Conservation (phyloP, 805 yeast species). For the Candida orba region DNA sequence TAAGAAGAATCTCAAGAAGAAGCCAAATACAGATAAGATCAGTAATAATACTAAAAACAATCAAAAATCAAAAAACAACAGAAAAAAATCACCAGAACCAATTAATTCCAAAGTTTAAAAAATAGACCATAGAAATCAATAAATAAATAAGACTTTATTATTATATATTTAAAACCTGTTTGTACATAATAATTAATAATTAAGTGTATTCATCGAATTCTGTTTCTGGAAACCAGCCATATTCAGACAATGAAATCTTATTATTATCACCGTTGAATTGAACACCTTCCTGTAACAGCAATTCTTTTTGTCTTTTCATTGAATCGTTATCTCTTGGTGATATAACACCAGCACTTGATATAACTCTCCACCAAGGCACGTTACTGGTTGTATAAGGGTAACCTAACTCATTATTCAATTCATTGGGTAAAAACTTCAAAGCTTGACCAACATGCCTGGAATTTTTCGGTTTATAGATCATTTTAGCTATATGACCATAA, state of each 20-base stretch:
- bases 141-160: too few species aligned
- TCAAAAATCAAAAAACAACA: background rate
- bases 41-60: background rate
- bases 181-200: background rate
- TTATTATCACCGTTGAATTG: conserved; percentile 21
- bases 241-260: conserved; percentile 35
- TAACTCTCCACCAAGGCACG: conserved; percentile 81
- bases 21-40: background rate
- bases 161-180: too few species aligned
- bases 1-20: background rate
- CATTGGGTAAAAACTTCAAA: conserved; percentile 42
- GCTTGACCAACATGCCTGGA: conserved; percentile 73
- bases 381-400: conserved; percentile 18
- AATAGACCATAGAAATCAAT: too few species aligned
- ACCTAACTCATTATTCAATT: conserved; percentile 8
- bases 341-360: conserved; percentile 55
- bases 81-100: background rate
- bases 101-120: background rate
- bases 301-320: conserved; percentile 38
- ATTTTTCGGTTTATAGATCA: conserved; percentile 54
- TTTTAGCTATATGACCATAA: conserved; percentile 71
- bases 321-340: conserved; percentile 42
- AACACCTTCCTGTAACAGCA: conserved; percentile 42
- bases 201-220: conserved; percentile 21
- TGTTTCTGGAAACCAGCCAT: conserved; percentile 65